Percentiles rank a stretch among this genome's conserved stretches.
phyloP scores from a whole-genome alignment of 805 yeast genomes.

The Wickerhamomyces rabaulensis region DNA sequence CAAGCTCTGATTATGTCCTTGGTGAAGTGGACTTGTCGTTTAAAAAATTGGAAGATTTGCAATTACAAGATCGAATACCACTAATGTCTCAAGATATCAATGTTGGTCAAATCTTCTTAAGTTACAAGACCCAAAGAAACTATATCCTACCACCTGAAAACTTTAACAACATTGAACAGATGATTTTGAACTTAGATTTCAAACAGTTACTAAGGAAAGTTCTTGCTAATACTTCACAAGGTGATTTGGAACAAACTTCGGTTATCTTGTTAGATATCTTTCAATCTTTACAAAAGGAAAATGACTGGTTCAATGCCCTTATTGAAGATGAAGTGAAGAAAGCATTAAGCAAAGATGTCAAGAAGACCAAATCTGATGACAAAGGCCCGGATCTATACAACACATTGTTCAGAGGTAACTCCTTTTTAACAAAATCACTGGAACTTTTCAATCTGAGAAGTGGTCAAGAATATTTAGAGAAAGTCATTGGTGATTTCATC shows the following conservation, averaged over 20 bases:
- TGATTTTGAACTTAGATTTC: conserved; percentile 50
- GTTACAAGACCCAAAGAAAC: conserved; percentile 44
- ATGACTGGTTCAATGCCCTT: conserved; percentile 66
- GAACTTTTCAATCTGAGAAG: conserved; percentile 72
- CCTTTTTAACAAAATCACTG: conserved; percentile 73
- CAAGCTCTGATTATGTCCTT: conserved; percentile 30
- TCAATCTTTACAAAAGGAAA: conserved; percentile 63
- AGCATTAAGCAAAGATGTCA: background rate
- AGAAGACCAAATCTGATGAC: background rate
- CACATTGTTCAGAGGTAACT: conserved; percentile 77
- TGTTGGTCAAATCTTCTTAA: conserved; percentile 54
- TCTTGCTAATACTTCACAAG: conserved; percentile 21
- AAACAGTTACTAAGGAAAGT: conserved; percentile 45
- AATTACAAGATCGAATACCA: conserved; percentile 32
- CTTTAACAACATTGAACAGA: conserved; percentile 58
- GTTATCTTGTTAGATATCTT: conserved; percentile 65
- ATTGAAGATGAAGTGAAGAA: conserved; percentile 56
- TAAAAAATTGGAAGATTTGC: conserved; percentile 17
- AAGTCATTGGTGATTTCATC: conserved; percentile 67
- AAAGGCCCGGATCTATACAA: conserved; percentile 40
- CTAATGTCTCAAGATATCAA: conserved; percentile 37
- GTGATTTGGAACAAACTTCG: conserved; percentile 50
- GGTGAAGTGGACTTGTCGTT: conserved; percentile 15
- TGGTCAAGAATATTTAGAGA: conserved; percentile 75
- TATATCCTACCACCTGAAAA: conserved; percentile 55